Conservation (phyloP, 208 protist genomes). For the Crithidia brevicula region DNA sequence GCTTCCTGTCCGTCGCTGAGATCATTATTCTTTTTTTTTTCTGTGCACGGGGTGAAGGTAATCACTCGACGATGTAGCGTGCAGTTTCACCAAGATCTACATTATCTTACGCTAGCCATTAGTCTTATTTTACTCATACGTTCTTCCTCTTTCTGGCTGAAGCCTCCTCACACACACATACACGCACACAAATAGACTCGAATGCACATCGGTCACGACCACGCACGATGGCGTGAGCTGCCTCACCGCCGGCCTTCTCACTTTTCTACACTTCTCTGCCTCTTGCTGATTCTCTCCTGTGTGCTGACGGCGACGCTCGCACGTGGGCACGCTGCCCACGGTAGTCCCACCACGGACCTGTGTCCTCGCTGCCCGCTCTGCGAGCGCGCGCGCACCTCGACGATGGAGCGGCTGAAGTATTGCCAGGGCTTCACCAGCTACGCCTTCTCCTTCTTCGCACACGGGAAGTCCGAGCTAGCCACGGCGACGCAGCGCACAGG, state of each 20-base stretch:
- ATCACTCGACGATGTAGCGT: no score
- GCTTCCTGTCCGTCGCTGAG: no score
- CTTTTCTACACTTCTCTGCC: neutral
- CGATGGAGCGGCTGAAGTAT: conserved; percentile 36
- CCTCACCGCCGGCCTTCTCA: neutral
- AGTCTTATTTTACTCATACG: no score
- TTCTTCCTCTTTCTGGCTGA: no score
- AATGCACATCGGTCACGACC: no score
- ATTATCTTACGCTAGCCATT: no score
- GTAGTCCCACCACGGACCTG: conserved; percentile 10
- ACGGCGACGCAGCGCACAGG: neutral
- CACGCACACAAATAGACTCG: no score
- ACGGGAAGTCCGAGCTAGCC: conserved; percentile 21
- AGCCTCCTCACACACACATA: no score
- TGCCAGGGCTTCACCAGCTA: conserved; percentile 38
- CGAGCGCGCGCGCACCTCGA: conserved; percentile 25
- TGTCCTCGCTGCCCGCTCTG: conserved; percentile 64
- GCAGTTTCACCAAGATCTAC: no score
- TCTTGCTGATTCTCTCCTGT: conserved; percentile 6
- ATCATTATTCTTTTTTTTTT: no score
- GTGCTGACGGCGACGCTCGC: neutral
- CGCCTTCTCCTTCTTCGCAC: conserved; percentile 28
- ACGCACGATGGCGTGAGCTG: no score
- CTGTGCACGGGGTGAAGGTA: no score
- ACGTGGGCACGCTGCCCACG: neutral